A percentile compares a stretch with the other conserved stretches of the same genome.
Conservation (phyloP, 768 basidiomycete genomes). For the Rubroboletus satanas region DNA sequence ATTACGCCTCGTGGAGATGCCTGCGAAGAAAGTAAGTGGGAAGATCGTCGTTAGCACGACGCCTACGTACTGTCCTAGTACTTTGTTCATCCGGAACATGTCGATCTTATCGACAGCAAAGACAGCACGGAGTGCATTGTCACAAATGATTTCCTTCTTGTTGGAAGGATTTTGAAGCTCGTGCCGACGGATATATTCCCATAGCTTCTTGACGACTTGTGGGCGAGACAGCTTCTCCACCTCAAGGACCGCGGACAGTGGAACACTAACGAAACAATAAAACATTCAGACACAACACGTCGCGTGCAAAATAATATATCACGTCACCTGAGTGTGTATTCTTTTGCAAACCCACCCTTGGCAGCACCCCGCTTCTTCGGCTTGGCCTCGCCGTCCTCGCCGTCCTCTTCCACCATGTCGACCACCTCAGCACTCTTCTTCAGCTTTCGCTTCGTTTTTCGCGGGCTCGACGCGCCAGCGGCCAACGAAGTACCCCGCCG, state of each 20-base stretch:
- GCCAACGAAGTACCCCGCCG: constrained; percentile 41
- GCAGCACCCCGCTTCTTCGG: constrained; percentile 51
- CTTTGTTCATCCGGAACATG: constrained; percentile 96
- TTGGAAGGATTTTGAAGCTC: constrained; percentile 82
- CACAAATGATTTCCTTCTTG: constrained; percentile 82
- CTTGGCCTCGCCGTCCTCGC: constrained; percentile 41
- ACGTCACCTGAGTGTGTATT: constrained; percentile 64
- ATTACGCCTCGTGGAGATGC: constrained; percentile 31
- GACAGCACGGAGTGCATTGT: constrained; percentile 63
- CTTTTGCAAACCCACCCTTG: constrained; percentile 76
- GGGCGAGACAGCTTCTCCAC: constrained; percentile 73
- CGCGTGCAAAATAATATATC: background rate
- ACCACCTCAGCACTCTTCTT: constrained; percentile 54
- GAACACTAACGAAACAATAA: constrained; percentile 46
- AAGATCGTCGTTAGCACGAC: background rate
- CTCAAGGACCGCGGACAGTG: constrained; percentile 67
- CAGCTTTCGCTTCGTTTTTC: constrained; percentile 40
- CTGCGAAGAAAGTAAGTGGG: constrained; percentile 13
- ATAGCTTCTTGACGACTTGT: constrained; percentile 86
- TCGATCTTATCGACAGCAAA: constrained; percentile 81
- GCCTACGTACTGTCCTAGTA: constrained; percentile 63
- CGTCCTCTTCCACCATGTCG: constrained; percentile 50
- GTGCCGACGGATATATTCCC: constrained; percentile 83
- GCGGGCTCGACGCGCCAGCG: constrained; percentile 37
- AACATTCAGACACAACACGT: constrained; percentile 4